Conservation (phyloP, 345 rosid species). For the Linum lewisii region DNA sequence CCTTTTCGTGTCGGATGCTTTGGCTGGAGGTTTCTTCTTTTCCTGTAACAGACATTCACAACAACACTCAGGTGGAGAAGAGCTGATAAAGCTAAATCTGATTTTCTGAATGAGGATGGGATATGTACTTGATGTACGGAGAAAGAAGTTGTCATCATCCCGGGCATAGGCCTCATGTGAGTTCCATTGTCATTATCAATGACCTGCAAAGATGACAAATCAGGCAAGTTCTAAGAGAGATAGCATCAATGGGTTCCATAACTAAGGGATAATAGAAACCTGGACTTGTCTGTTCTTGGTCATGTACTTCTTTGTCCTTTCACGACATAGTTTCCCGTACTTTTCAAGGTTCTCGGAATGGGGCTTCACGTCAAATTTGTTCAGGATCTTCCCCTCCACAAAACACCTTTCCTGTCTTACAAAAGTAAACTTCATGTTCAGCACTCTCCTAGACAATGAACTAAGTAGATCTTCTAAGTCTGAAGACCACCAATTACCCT, state of each 20-base stretch:
- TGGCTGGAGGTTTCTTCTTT: constrained; percentile 56
- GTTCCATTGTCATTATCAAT: constrained; percentile 67
- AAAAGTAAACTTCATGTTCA: constrained; percentile 7
- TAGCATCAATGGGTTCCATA: neutral
- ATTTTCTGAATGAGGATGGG: no score
- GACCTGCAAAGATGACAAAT: constrained; percentile 39
- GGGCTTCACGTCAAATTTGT: constrained; percentile 87
- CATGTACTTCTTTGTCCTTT: constrained; percentile 63
- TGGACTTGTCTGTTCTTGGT: constrained; percentile 65
- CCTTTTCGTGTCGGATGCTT: constrained; percentile 53
- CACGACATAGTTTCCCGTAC: constrained; percentile 75
- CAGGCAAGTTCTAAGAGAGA: neutral
- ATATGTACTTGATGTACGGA: neutral
- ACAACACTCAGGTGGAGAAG: no score
- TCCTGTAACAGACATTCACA: constrained; percentile 35
- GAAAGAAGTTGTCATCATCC: constrained; percentile 31
- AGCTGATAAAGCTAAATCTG: neutral
- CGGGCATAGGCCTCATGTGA: constrained; percentile 78
- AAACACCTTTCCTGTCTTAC: constrained; percentile 40
- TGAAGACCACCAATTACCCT: no score
- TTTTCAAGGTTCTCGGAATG: constrained; percentile 59
- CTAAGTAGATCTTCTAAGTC: neutral
- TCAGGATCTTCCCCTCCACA: constrained; percentile 66
- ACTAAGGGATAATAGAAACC: constrained; percentile 27
- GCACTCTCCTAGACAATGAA: neutral